Conservation (phyloP, 2,329 filamentous ascomycete genomes). For the Ophiostoma montium region DNA sequence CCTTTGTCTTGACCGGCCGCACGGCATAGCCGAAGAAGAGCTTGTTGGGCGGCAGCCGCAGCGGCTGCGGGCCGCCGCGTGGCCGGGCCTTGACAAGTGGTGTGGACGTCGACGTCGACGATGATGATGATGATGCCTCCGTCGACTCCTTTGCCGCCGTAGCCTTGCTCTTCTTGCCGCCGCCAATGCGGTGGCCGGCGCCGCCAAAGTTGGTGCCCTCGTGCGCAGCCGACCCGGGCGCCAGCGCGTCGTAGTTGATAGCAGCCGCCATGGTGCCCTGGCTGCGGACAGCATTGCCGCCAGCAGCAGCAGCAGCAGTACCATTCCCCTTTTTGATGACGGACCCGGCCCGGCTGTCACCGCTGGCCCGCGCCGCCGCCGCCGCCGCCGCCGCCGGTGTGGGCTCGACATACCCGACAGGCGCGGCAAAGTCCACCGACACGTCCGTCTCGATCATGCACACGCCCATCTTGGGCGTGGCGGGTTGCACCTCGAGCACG, state of each 20-base stretch:
- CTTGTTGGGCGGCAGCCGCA: slow-evolving; percentile 75
- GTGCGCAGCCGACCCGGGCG: slow-evolving; percentile 56
- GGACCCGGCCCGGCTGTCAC: slow-evolving; percentile 44
- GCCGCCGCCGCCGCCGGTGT: slow-evolving; percentile 33
- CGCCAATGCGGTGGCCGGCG: slow-evolving; percentile 66
- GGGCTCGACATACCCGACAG: slow-evolving; percentile 87
- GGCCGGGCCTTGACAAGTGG: not conserved
- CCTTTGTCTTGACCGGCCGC: slow-evolving; percentile 71
- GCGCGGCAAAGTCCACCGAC: slow-evolving; percentile 88
- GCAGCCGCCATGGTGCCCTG: slow-evolving; percentile 92
- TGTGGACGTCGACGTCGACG: slow-evolving; percentile 16
- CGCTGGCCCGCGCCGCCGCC: not conserved
- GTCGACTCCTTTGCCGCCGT: slow-evolving; percentile 18
- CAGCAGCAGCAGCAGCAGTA: no score
- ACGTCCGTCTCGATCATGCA: slow-evolving; percentile 95
- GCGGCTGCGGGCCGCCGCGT: slow-evolving; percentile 56
- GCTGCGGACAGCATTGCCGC: slow-evolving; percentile 58
- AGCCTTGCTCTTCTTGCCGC: slow-evolving; percentile 67
- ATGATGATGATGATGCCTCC: not conserved
- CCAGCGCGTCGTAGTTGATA: slow-evolving; percentile 92
- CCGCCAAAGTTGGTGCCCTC: slow-evolving; percentile 66
- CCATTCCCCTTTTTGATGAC: no score
- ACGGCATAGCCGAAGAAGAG: slow-evolving; percentile 95
- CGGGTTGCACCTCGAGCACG: slow-evolving; percentile 84
- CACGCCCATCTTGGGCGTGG: slow-evolving; percentile 68